Conservation (phyloP, 2,329 filamentous ascomycete genomes). For the Purpureocillium takamizusanense region DNA sequence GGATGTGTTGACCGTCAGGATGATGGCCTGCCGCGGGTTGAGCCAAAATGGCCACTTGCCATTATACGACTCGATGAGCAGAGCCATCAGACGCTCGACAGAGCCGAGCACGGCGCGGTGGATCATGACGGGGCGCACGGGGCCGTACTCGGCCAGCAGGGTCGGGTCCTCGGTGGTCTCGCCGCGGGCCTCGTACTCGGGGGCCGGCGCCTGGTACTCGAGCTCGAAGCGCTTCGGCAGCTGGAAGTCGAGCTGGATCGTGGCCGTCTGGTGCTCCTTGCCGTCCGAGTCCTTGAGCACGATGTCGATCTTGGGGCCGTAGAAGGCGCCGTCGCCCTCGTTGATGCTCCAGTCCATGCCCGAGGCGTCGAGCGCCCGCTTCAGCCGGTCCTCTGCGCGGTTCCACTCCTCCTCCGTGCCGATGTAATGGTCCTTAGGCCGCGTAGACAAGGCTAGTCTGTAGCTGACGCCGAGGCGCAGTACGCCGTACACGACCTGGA, state of each 20-base stretch:
- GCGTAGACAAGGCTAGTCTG: slow-evolving; percentile 67
- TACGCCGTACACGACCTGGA: slow-evolving; percentile 61
- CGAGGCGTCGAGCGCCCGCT: slow-evolving; percentile 49
- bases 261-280: slow-evolving; percentile 83
- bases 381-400: slow-evolving; percentile 30
- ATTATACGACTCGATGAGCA: slow-evolving; percentile 75
- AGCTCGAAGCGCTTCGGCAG: slow-evolving; percentile 74
- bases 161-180: slow-evolving; percentile 38
- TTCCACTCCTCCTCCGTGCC: slow-evolving; percentile 59
- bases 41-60: slow-evolving; percentile 85
- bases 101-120: slow-evolving; percentile 81
- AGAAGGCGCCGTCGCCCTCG: slow-evolving; percentile 79
- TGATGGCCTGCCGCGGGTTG: slow-evolving; percentile 66
- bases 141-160: slow-evolving; percentile 42
- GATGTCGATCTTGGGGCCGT: slow-evolving; percentile 87
- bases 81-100: slow-evolving; percentile 74
- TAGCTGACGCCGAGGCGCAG: slow-evolving; percentile 61
- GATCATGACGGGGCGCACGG: slow-evolving; percentile 65
- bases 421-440: slow-evolving; percentile 69
- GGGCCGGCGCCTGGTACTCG: slow-evolving; percentile 62
- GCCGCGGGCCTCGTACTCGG: slow-evolving; percentile 48
- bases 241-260: slow-evolving; percentile 85
- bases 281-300: slow-evolving; percentile 70
- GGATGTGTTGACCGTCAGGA: slow-evolving; percentile 63
- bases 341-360: slow-evolving; percentile 66